Evolutionary conservation across 106 monocot genomes (phyloP).

Genomic region (Posidonia australis): DNA sequence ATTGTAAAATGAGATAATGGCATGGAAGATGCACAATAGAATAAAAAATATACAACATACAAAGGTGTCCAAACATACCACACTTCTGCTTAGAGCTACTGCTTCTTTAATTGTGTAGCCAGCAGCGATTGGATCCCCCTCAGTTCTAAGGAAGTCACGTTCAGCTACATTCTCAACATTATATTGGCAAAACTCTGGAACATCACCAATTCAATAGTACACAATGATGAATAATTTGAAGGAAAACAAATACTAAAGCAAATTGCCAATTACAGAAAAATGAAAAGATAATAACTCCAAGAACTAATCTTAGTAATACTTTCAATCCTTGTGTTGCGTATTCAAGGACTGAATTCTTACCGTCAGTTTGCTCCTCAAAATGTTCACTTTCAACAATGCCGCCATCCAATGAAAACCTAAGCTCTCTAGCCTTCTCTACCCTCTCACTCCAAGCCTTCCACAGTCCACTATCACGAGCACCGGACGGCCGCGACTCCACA

Average conservation of each 20-base stretch:
- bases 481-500: constrained; percentile 14
- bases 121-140: constrained; percentile 84
- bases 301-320: neutral
- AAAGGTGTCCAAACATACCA: constrained; percentile 35
- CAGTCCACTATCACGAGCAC: constrained; percentile 16
- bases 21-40: neutral
- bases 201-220: constrained; percentile 8
- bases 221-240: neutral
- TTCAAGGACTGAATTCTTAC: constrained; percentile 15
- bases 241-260: neutral
- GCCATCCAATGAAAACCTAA: constrained; percentile 82
- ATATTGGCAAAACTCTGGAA: constrained; percentile 21
- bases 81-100: constrained; percentile 71
- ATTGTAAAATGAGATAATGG: neutral
- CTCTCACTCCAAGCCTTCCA: constrained; percentile 88
- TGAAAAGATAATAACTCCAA: neutral
- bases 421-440: constrained; percentile 67
- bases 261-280: neutral
- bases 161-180: constrained; percentile 58
- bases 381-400: constrained; percentile 34
- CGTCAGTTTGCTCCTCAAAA: constrained; percentile 16
- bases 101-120: constrained; percentile 94
- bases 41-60: neutral
- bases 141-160: constrained; percentile 85
- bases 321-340: neutral